Evolutionary conservation across 2,329 filamentous ascomycete species (phyloP).

Genomic region (Microdochium trichocladiopsis): DNA sequence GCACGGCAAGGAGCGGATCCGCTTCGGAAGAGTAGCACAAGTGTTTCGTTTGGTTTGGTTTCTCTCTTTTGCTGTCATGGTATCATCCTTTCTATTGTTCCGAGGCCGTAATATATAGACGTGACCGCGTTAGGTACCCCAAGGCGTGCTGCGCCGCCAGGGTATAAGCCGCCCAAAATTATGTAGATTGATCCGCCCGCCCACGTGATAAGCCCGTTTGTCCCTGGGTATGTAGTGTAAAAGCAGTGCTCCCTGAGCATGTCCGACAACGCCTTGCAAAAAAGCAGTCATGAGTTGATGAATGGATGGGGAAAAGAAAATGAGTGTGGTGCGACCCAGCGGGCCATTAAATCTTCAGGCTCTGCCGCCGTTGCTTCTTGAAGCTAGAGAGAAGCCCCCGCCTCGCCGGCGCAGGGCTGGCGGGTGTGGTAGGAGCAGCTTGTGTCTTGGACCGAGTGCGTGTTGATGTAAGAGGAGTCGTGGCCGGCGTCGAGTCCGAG

Average conservation of each 20-base stretch:
- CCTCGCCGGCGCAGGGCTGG: slow-evolving; percentile 13
- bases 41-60: not conserved
- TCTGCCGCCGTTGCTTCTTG: slow-evolving; percentile 29
- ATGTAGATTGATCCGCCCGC: not conserved
- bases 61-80: not conserved
- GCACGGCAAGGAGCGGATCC: no score
- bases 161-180: no score
- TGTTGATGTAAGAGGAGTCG: slow-evolving; percentile 18
- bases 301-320: not conserved
- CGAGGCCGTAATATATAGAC: not conserved
- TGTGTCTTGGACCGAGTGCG: slow-evolving; percentile 30
- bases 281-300: not conserved
- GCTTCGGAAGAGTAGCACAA: no score
- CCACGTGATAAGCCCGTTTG: not conserved
- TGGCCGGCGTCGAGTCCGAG: not conserved
- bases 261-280: not conserved
- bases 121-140: not conserved
- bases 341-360: slow-evolving; percentile 20
- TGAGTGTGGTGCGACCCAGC: not conserved
- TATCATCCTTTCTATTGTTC: not conserved
- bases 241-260: not conserved
- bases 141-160: no score
- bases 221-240: not conserved
- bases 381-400: slow-evolving; percentile 27
- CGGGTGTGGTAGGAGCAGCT: slow-evolving; percentile 11